A percentile compares a stretch with the other conserved stretches of the same genome.
Evolutionary conservation across 495 filamentous ascomycete species (phyloP).

Genomic region (Neurospora sp.): DNA sequence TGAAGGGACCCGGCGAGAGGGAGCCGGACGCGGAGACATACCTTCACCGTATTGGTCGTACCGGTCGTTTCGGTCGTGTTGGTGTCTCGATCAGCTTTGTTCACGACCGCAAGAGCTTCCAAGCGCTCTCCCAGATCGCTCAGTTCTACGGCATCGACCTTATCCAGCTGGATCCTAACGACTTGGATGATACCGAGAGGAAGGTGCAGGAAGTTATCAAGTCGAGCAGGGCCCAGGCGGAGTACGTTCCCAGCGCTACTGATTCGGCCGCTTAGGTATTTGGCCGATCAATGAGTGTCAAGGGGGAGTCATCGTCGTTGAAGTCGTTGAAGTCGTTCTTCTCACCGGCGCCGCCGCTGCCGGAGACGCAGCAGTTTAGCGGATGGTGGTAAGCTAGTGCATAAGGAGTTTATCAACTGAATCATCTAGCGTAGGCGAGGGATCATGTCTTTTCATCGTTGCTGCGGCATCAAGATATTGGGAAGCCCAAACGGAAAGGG

Average conservation of each 20-base stretch:
- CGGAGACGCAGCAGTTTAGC: background rate
- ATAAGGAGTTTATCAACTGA: background rate
- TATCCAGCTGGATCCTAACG: slow-evolving; percentile 42
- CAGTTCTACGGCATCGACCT: slow-evolving; percentile 52
- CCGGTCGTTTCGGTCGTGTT: slow-evolving; percentile 94
- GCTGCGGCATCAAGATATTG: background rate
- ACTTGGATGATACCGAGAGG: slow-evolving; percentile 83
- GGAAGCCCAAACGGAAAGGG: background rate
- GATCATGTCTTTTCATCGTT: background rate
- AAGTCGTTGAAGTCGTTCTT: background rate
- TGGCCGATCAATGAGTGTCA: background rate
- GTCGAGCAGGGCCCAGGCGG: slow-evolving; percentile 58
- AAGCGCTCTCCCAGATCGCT: slow-evolving; percentile 66
- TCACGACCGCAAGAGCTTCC: slow-evolving; percentile 63
- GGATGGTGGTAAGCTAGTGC: background rate
- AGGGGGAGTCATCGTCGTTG: background rate
- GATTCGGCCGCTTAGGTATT: slow-evolving; percentile 1
- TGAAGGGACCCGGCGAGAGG: slow-evolving; percentile 39
- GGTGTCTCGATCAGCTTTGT: slow-evolving; percentile 92
- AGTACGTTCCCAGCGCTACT: slow-evolving; percentile 37
- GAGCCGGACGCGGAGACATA: slow-evolving; percentile 84
- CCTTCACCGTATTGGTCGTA: slow-evolving; percentile 95
- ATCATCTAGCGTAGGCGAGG: background rate
- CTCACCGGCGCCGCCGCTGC: background rate
- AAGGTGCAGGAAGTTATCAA: slow-evolving; percentile 77